Evolutionary conservation across 192 early-diverging fungal genomes (phyloP).

Genomic region (Coemansia sp.): DNA sequence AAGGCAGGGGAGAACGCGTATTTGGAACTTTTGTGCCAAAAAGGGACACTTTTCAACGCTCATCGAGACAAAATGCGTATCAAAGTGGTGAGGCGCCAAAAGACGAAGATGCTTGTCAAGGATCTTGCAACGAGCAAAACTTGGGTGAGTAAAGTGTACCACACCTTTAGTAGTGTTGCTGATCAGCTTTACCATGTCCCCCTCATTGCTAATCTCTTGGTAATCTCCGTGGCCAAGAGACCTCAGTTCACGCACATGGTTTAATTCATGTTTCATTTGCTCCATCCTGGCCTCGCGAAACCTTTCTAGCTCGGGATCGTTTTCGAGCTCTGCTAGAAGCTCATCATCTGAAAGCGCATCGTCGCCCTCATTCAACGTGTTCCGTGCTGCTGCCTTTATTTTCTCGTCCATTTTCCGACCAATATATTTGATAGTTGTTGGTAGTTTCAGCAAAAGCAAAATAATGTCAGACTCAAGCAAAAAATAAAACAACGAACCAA

Average conservation of each 20-base stretch:
- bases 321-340: conserved; percentile 82
- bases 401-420: conserved; percentile 33
- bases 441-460: too few relatives aligned
- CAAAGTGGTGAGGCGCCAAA: conserved; percentile 77
- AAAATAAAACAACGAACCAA: too few relatives aligned
- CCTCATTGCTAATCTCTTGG: conserved; percentile 73
- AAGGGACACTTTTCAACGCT: conserved; percentile 89
- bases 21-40: conserved; percentile 82
- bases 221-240: conserved; percentile 76
- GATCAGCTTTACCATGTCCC: conserved; percentile 80
- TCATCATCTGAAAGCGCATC: conserved; percentile 75
- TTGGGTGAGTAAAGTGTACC: conserved; percentile 90
- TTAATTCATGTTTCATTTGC: conserved; percentile 78
- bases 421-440: background rate
- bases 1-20: conserved; percentile 88
- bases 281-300: conserved; percentile 83
- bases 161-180: conserved; percentile 63
- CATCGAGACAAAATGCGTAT: conserved; percentile 86
- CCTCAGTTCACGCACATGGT: conserved; percentile 60
- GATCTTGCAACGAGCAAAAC: conserved; percentile 91
- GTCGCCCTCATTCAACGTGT: conserved; percentile 36
- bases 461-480: too few relatives aligned
- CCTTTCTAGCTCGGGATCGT: conserved; percentile 68
- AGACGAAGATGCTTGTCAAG: conserved; percentile 87
- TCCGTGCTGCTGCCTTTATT: conserved; percentile 38